phyloP scores from a whole-genome alignment of 345 rosid species.

The Excoecaria agallocha region DNA sequence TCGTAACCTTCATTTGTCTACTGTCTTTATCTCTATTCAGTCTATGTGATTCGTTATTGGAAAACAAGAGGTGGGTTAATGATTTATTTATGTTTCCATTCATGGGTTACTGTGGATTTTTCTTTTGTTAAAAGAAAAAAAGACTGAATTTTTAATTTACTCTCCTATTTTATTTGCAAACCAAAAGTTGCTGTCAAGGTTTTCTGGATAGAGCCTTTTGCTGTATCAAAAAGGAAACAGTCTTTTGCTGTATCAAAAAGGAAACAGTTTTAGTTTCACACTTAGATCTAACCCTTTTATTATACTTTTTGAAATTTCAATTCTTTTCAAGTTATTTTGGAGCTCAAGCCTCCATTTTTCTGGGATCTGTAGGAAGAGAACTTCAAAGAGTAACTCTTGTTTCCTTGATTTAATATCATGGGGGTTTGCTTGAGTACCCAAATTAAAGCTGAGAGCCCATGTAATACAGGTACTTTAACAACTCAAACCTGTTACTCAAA shows the following conservation, averaged over 20 bases:
- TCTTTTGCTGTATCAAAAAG: too few relatives aligned
- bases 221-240: too few relatives aligned
- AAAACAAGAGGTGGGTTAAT: slow-evolving; percentile 22
- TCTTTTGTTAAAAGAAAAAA: background rate
- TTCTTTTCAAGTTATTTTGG: slow-evolving; percentile 17
- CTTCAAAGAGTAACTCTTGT: slow-evolving; percentile 23
- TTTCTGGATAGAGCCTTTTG: slow-evolving; percentile 1
- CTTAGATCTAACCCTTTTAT: slow-evolving; percentile 38
- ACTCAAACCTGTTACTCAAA: background rate
- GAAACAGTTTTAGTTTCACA: slow-evolving; percentile 7
- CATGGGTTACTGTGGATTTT: background rate
- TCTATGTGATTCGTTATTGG: slow-evolving; percentile 17
- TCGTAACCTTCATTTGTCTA: background rate
- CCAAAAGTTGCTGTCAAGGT: slow-evolving; percentile 11
- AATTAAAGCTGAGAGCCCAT: slow-evolving; percentile 82
- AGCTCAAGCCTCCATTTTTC: background rate
- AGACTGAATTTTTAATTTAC: background rate
- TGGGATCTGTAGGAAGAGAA: slow-evolving; percentile 33
- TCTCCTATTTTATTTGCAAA: background rate
- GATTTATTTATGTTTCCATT: slow-evolving; percentile 9
- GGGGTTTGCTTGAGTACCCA: slow-evolving; percentile 88
- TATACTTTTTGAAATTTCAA: slow-evolving; percentile 13
- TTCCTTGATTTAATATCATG: slow-evolving; percentile 38
- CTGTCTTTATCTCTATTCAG: background rate
- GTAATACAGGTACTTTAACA: slow-evolving; percentile 51